phyloP scores from a whole-genome alignment of 176 grass and related monocot genomes.

The Bothriochloa decipiens region DNA sequence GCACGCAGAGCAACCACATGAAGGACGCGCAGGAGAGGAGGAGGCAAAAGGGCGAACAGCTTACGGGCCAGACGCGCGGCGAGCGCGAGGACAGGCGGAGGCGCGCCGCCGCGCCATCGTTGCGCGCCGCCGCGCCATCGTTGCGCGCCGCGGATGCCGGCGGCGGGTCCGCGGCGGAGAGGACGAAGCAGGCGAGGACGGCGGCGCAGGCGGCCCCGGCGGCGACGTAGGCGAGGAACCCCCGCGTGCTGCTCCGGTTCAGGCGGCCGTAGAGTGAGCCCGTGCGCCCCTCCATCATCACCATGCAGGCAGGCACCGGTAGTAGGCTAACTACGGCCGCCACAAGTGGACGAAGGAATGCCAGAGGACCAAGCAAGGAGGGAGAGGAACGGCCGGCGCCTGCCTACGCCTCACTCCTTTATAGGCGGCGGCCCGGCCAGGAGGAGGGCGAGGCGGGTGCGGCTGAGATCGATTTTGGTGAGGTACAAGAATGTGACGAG shows the following conservation, averaged over 20 bases:
- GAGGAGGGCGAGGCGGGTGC: not conserved
- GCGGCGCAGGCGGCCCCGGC: constrained; percentile 50
- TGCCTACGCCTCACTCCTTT: constrained; percentile 20
- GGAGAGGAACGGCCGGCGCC: not conserved
- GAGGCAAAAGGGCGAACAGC: constrained; percentile 33
- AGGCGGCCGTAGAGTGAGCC: constrained; percentile 48
- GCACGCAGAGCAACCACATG: not conserved
- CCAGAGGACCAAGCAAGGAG: not conserved
- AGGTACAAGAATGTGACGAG: not conserved
- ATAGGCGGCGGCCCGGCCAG: constrained; percentile 7
- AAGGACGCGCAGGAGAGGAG: not conserved
- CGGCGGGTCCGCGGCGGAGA: constrained; percentile 28
- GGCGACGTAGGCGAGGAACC: constrained; percentile 63
- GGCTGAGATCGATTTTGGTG: constrained; percentile 32
- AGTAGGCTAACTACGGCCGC: not conserved
- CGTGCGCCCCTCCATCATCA: constrained; percentile 20
- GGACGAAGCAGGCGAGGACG: constrained; percentile 59
- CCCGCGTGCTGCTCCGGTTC: constrained; percentile 55
- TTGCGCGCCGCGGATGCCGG: not conserved
- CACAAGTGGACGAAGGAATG: too few species aligned
- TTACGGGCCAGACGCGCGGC: constrained; percentile 80
- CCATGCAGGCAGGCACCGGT: constrained; percentile 13
- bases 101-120: not conserved
- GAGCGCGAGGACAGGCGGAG: constrained; percentile 45
- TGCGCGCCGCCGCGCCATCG: not conserved